These are phyloP conservation scores for Leccinum arenicola DNA, from an alignment of 768 basidiomycete species.

Conservation along the genomic window DNA sequence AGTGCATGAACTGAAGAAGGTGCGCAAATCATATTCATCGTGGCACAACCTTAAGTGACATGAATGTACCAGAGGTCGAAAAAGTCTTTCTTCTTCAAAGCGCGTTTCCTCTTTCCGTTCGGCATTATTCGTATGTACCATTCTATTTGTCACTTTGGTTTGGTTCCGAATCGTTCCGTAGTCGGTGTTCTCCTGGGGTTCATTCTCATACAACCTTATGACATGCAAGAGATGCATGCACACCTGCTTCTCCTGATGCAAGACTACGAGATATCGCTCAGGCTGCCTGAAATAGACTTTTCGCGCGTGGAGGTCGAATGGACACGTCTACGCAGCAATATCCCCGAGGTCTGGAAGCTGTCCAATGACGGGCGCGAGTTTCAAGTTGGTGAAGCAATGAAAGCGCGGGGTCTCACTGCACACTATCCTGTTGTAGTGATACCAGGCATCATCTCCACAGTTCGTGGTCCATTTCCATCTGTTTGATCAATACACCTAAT, in stretches of 20 bases:
- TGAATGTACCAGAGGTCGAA: conserved; percentile 12
- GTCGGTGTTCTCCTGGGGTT: conserved; percentile 68
- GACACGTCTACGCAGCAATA: conserved; percentile 59
- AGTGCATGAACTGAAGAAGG: conserved; percentile 24
- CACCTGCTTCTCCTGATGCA: conserved; percentile 65
- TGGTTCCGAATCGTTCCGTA: conserved; percentile 25
- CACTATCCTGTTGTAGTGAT: conserved; percentile 81
- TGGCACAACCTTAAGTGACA: not conserved
- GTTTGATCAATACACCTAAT: not conserved
- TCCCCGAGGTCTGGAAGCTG: conserved; percentile 82
- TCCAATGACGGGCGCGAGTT: conserved; percentile 81
- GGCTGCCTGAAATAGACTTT: conserved; percentile 63
- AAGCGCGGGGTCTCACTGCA: conserved; percentile 61
- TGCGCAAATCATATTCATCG: not conserved
- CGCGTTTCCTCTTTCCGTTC: conserved; percentile 65
- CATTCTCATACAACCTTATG: conserved; percentile 60
- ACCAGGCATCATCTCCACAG: conserved; percentile 88
- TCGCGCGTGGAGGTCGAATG: conserved; percentile 71
- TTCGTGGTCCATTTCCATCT: conserved; percentile 31
- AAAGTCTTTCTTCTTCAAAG: conserved; percentile 24
- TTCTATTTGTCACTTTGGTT: not conserved
- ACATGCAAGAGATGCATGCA: conserved; percentile 66
- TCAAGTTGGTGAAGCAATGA: conserved; percentile 67
- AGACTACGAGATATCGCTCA: conserved; percentile 65
- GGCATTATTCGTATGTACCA: conserved; percentile 57